Evolutionary conservation across 192 early-diverging fungal species (phyloP).

Genomic region (Coemansia sp.): DNA sequence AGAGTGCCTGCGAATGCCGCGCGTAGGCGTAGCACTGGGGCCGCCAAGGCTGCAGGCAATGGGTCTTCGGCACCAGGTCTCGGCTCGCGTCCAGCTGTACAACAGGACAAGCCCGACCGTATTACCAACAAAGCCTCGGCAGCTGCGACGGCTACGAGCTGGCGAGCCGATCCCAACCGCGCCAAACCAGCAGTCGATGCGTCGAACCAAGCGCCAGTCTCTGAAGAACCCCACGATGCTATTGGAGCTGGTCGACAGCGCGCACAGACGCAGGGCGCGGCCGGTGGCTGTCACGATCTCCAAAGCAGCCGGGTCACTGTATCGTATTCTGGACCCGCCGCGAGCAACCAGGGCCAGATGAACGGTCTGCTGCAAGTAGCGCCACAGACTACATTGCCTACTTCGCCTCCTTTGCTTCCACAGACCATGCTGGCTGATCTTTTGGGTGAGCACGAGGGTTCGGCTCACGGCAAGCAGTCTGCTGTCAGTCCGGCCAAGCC

Average conservation of each 20-base stretch:
- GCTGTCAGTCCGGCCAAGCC: slow-evolving; percentile 11
- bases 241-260: slow-evolving; percentile 12
- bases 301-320: background rate
- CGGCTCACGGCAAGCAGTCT: slow-evolving; percentile 4
- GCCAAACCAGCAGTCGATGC: slow-evolving; percentile 5
- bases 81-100: background rate
- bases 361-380: background rate
- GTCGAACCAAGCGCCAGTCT: background rate
- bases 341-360: background rate
- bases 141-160: slow-evolving; percentile 21
- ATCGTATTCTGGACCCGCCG: background rate
- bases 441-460: slow-evolving; percentile 22
- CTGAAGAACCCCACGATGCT: background rate
- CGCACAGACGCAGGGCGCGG: slow-evolving; percentile 16
- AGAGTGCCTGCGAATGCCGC: background rate
- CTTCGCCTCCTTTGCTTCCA: slow-evolving; percentile 31
- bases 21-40: slow-evolving; percentile 17
- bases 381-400: background rate
- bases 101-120: slow-evolving; percentile 9
- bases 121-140: slow-evolving; percentile 10
- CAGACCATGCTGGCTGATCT: slow-evolving; percentile 45
- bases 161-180: slow-evolving; percentile 30
- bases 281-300: background rate
- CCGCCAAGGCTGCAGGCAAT: background rate
- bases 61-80: background rate